phyloP scores from a whole-genome alignment of 2,329 filamentous ascomycete species.

The Fusarium anthophilum region DNA sequence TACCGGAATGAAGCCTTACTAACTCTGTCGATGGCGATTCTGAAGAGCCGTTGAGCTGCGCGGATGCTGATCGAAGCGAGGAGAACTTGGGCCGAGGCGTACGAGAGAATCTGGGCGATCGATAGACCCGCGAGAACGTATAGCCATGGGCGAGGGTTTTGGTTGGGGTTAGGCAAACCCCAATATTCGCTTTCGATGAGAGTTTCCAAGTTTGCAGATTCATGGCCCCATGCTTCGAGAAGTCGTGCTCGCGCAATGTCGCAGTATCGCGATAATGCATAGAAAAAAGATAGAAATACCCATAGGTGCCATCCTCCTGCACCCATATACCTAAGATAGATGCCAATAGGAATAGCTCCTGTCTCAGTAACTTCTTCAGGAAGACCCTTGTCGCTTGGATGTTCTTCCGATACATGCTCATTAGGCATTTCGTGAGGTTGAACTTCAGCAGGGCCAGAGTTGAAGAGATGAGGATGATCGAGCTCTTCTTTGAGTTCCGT shows the following conservation, averaged over 20 bases:
- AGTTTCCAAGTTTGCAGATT: constrained; percentile 38
- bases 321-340: constrained; percentile 88
- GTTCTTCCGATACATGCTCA: constrained; percentile 46
- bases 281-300: constrained; percentile 69
- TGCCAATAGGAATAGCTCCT: constrained; percentile 76
- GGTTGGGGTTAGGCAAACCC: constrained; percentile 68
- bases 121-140: constrained; percentile 75
- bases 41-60: constrained; percentile 80
- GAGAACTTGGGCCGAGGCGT: constrained; percentile 70
- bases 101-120: constrained; percentile 65
- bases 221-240: constrained; percentile 87
- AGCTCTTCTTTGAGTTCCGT: constrained; percentile 55
- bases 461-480: constrained; percentile 49
- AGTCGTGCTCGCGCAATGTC: constrained; percentile 80
- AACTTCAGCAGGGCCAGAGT: neutral
- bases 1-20: constrained; percentile 87
- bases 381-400: constrained; percentile 32
- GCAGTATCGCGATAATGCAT: constrained; percentile 70
- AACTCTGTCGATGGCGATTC: constrained; percentile 75
- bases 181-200: constrained; percentile 31
- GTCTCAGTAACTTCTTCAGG: constrained; percentile 54
- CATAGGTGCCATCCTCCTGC: constrained; percentile 82
- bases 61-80: constrained; percentile 82
- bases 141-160: constrained; percentile 79
- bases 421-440: constrained; percentile 41